These are phyloP conservation scores for Thermomyces lanuginosus DNA, from an alignment of 2,329 filamentous ascomycete genomes.

Conservation along the genomic window DNA sequence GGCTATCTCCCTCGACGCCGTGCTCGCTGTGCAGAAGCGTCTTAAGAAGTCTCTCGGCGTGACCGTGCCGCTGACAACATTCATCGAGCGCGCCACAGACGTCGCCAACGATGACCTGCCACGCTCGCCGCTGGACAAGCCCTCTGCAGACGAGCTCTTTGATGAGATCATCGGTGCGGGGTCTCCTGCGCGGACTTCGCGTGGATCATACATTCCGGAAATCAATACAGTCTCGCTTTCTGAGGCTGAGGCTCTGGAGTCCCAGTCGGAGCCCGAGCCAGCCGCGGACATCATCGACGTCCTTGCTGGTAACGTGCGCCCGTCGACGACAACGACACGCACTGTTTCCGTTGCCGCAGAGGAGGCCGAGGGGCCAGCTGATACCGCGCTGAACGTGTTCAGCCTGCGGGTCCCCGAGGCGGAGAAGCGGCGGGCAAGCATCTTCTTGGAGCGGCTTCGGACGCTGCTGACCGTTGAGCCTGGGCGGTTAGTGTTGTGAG, in stretches of 20 bases:
- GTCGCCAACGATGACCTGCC: conserved; percentile 80
- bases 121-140: conserved; percentile 44
- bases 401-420: conserved; percentile 60
- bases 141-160: conserved; percentile 69
- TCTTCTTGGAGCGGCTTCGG: conserved; percentile 80
- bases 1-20: conserved; percentile 61
- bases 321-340: no score
- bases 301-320: conserved; percentile 36
- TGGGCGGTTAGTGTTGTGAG: conserved; percentile 48
- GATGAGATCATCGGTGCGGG: conserved; percentile 62
- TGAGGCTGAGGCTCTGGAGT: conserved; percentile 6
- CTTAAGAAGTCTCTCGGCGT: conserved; percentile 63
- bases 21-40: conserved; percentile 64
- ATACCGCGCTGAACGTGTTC: conserved; percentile 54
- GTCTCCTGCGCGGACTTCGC: conserved; percentile 26
- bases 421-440: conserved; percentile 65
- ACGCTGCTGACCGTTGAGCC: conserved; percentile 65
- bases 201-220: conserved; percentile 55
- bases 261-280: conserved; percentile 37
- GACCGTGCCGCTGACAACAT: conserved; percentile 67
- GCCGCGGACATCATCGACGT: conserved; percentile 86
- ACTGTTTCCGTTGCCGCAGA: no score
- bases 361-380: conserved; percentile 24
- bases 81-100: conserved; percentile 69
- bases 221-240: conserved; percentile 41